These are phyloP conservation scores for Gautieria morchelliformis DNA, from an alignment of 768 basidiomycete species.

Conservation along the genomic window DNA sequence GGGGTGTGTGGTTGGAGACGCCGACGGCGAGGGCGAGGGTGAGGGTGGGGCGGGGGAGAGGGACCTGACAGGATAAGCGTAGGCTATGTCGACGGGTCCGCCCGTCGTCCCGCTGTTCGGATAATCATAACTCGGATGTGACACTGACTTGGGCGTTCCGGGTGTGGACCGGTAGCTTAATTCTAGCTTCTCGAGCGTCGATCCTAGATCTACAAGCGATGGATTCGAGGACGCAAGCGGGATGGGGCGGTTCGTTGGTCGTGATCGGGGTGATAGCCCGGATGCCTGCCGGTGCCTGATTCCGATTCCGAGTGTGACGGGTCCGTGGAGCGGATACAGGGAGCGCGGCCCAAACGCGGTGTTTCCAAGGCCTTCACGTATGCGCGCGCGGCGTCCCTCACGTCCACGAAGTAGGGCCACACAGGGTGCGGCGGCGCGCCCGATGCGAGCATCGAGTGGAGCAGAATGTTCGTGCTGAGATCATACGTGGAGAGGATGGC, in stretches of 20 bases:
- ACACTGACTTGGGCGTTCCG: no score
- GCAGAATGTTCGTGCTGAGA: slow-evolving; percentile 16
- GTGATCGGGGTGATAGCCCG: no score
- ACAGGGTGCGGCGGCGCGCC: slow-evolving; percentile 12
- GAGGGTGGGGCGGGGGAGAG: not conserved
- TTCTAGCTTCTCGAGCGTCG: no score
- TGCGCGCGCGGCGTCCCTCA: slow-evolving; percentile 24
- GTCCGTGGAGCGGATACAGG: no score
- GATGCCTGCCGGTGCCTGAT: no score
- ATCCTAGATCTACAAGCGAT: no score
- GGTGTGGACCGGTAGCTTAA: no score
- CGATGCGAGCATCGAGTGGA: slow-evolving; percentile 18
- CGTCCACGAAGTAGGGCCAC: slow-evolving; percentile 19
- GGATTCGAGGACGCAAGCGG: no score
- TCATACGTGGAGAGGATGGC: not conserved
- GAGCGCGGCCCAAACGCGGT: not conserved
- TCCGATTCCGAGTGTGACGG: no score
- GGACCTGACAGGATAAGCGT: not conserved
- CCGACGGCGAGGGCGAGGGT: not conserved
- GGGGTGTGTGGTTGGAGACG: not conserved
- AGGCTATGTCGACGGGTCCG: not conserved
- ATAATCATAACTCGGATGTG: no score
- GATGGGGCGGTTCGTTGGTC: no score
- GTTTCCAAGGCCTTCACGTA: slow-evolving; percentile 19
- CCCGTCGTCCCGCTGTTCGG: not conserved